Evolutionary conservation across 352 stramenopile genomes (phyloP).

Genomic region (Phytophthora pseudosyringae): DNA sequence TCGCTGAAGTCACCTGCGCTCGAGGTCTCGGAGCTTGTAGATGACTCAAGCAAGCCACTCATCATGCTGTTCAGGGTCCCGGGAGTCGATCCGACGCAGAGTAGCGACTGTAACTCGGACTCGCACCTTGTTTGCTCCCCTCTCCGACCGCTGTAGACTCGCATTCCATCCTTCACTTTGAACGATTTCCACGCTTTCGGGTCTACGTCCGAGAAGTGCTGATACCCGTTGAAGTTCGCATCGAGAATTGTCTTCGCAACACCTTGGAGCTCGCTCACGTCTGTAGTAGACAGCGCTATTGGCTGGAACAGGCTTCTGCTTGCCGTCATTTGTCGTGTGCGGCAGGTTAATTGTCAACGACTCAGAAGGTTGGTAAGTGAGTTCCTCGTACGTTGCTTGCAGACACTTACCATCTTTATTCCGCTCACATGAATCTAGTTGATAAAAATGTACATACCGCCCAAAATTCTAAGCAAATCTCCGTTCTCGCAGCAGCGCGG

Average conservation of each 20-base stretch:
- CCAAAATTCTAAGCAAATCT: slow-evolving; percentile 1
- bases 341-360: not conserved
- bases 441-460: too few relatives aligned
- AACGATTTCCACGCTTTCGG: slow-evolving; percentile 29
- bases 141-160: slow-evolving; percentile 23
- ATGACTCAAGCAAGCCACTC: slow-evolving; percentile 30
- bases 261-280: slow-evolving; percentile 25
- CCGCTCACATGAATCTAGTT: too few relatives aligned
- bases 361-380: slow-evolving; percentile 5
- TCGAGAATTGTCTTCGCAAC: slow-evolving; percentile 35
- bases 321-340: not conserved
- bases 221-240: slow-evolving; percentile 43
- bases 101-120: slow-evolving; percentile 20
- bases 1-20: slow-evolving; percentile 32
- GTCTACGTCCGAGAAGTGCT: slow-evolving; percentile 26
- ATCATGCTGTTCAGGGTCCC: slow-evolving; percentile 46
- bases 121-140: not conserved
- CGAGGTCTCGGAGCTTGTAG: not conserved
- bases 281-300: slow-evolving; percentile 25
- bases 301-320: slow-evolving; percentile 29
- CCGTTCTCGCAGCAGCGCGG: not conserved
- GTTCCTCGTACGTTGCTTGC: not conserved
- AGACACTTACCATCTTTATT: too few relatives aligned
- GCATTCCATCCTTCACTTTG: slow-evolving; percentile 23
- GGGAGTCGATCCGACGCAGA: slow-evolving; percentile 30